Conservation (phyloP, 306 rosid genomes). For the Vigna nakashimae region DNA sequence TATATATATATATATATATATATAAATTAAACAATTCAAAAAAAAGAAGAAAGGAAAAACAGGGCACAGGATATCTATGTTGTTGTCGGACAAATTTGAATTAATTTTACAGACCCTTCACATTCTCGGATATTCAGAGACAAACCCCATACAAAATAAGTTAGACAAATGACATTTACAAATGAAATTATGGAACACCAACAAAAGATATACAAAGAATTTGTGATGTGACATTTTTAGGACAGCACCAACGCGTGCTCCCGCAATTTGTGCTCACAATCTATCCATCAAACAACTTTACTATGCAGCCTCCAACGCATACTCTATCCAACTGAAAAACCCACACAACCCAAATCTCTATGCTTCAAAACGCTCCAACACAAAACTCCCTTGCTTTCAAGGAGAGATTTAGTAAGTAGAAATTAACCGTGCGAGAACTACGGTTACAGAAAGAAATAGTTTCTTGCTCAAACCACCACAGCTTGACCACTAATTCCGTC, state of each 20-base stretch:
- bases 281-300: constrained; percentile 36
- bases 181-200: constrained; percentile 59
- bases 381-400: constrained; percentile 43
- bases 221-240: constrained; percentile 44
- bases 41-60: background rate
- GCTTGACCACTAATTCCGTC: constrained; percentile 88
- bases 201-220: constrained; percentile 66
- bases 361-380: constrained; percentile 27
- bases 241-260: no score
- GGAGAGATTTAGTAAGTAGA: constrained; percentile 42
- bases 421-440: constrained; percentile 43
- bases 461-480: constrained; percentile 66
- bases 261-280: no score
- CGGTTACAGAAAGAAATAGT: constrained; percentile 38
- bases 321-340: constrained; percentile 44
- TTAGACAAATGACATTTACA: constrained; percentile 45
- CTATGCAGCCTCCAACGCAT: constrained; percentile 46
- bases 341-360: constrained; percentile 19
- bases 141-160: constrained; percentile 33
- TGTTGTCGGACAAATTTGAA: constrained; percentile 12
- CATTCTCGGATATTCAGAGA: constrained; percentile 32
- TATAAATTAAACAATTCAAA: background rate
- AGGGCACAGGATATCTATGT: background rate
- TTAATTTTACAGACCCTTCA: constrained; percentile 1
- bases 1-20: background rate